These are phyloP conservation scores for Blakeslea trispora DNA, from an alignment of 371 early-diverging fungal species.

Conservation along the genomic window DNA sequence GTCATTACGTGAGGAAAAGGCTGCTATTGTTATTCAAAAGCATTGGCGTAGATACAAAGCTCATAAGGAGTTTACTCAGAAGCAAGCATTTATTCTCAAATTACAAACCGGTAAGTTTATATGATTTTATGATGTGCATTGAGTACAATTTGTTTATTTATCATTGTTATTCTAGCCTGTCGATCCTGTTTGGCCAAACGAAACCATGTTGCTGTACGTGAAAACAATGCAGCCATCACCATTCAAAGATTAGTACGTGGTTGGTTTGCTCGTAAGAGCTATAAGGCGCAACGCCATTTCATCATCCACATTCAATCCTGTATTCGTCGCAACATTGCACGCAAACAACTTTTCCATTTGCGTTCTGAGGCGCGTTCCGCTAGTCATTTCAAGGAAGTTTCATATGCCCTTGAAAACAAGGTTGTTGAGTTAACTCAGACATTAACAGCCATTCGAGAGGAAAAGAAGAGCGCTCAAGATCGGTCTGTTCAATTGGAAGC, in stretches of 20 bases:
- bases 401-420: constrained; percentile 95
- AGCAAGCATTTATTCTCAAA: constrained; percentile 36
- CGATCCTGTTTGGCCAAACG: constrained; percentile 63
- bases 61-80: constrained; percentile 56
- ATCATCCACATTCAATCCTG: constrained; percentile 84
- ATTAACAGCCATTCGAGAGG: constrained; percentile 69
- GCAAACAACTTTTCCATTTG: constrained; percentile 60
- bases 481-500: constrained; percentile 66
- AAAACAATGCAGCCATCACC: constrained; percentile 68
- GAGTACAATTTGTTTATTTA: background rate
- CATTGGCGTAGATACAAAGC: constrained; percentile 69
- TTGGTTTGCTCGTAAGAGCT: constrained; percentile 65
- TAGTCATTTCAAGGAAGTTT: constrained; percentile 91
- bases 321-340: constrained; percentile 78
- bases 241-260: constrained; percentile 76
- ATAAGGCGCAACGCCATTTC: constrained; percentile 49
- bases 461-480: constrained; percentile 62
- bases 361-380: constrained; percentile 90
- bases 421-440: constrained; percentile 91
- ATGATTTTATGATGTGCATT: too few species aligned
- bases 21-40: constrained; percentile 79
- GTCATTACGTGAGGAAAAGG: constrained; percentile 61
- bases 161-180: constrained; percentile 24
- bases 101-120: constrained; percentile 51
- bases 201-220: constrained; percentile 48